Evolutionary conservation across 768 basidiomycete genomes (phyloP), one percentile per base, ranked within the genome.

Genomic region (Russula sp.): DNA sequence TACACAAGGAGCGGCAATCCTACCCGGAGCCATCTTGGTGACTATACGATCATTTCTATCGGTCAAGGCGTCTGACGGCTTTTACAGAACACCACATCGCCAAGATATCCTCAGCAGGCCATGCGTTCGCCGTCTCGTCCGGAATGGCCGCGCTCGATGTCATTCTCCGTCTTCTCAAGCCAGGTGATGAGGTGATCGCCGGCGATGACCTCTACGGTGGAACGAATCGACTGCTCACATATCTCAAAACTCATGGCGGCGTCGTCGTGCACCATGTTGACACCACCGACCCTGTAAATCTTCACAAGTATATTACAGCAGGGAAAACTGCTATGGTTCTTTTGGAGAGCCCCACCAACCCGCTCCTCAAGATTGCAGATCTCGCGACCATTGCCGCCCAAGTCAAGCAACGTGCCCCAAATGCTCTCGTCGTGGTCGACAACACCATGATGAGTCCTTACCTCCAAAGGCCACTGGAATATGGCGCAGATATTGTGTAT

Each of bases 381-480:
- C 81, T 99, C 57, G 89, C 88, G 7, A 79, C 79, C 30, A 96
- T 99, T 70, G 85, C 88, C 69, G 81, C 84, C 60, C 82, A 92
- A 69, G 91, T 96, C 69, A 94, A 95, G 72, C 85, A 88, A 71
- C 82, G 82, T 55, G 88, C 88, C 20, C 87, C 88, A 9, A 83
- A 90, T 71, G 94, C 93, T 2, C 70, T 94, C 69, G 78, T 95
- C 59, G 90, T 95, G 42, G 93, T 94, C 24, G 97, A 98, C 75
- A 98, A 99, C 73, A 98, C 97, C 65, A 98, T 98, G 97, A 98
- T 98, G 96, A 97, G 94, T 72, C 96, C 97, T 18, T 98, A 98
- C 76, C 80, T 98, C 9, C 94, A 96, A 73, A 79, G 95, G 62
- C 97, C 97, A 13, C 83, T 98, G 42, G 94, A 98, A 71, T 89